These are phyloP conservation scores for Mrakia gelida DNA, from an alignment of 768 basidiomycete genomes.

Conservation along the genomic window DNA sequence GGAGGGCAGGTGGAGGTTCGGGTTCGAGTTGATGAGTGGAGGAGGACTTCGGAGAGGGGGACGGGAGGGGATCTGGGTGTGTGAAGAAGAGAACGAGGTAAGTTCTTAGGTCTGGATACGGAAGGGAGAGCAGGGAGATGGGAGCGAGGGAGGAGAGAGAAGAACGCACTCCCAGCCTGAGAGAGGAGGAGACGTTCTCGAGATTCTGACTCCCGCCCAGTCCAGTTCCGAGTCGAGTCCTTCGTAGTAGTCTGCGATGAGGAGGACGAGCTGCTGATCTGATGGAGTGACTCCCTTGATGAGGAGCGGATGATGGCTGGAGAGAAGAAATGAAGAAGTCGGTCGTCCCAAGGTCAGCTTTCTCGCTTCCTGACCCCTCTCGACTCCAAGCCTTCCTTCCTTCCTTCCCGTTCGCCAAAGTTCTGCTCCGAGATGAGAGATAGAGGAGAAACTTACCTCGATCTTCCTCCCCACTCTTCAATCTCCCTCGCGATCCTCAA, in stretches of 20 bases:
- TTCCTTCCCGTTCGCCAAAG: background rate
- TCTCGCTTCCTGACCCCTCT: background rate
- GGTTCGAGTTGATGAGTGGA: background rate
- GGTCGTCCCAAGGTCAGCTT: background rate
- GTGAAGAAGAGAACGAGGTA: background rate
- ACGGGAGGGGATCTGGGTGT: background rate
- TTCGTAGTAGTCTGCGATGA: constrained; percentile 9
- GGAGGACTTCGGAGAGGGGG: constrained; percentile 1
- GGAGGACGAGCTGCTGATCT: background rate
- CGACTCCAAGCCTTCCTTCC: background rate
- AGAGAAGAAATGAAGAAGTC: background rate
- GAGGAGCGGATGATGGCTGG: background rate
- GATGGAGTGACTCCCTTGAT: background rate
- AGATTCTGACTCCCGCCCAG: constrained; percentile 5
- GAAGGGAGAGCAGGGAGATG: background rate
- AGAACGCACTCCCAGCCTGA: background rate
- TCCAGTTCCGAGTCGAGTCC: background rate
- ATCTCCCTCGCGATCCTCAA: background rate
- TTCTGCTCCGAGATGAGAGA: background rate
- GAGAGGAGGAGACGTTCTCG: background rate
- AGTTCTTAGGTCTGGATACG: background rate
- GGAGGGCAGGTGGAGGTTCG: background rate
- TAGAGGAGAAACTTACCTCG: background rate
- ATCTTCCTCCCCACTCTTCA: background rate
- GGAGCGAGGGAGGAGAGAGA: background rate